Evolutionary conservation across 106 monocot genomes (phyloP).

Genomic region (Dioscorea dumetorum): DNA sequence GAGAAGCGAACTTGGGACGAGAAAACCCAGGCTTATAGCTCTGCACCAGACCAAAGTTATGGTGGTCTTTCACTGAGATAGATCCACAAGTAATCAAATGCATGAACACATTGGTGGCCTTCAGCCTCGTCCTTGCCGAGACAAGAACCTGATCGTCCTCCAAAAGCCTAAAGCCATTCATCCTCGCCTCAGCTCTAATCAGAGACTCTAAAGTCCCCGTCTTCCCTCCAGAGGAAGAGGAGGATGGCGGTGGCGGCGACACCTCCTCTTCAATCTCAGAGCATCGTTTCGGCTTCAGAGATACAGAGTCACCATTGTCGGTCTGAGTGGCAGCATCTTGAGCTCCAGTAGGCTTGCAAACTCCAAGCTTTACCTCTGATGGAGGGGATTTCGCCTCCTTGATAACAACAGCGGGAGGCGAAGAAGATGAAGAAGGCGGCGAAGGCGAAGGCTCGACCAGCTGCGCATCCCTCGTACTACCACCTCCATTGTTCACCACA

Average conservation of each 20-base stretch:
- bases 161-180: constrained; percentile 33
- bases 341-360: constrained; percentile 21
- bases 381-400: constrained; percentile 23
- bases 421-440: constrained; percentile 30
- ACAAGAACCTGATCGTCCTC: constrained; percentile 41
- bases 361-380: constrained; percentile 14
- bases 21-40: constrained; percentile 44
- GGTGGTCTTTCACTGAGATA: constrained; percentile 55
- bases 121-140: constrained; percentile 29
- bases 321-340: constrained; percentile 62
- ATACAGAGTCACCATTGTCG: constrained; percentile 24
- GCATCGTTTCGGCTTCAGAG: neutral
- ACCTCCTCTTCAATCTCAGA: constrained; percentile 16
- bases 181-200: constrained; percentile 37
- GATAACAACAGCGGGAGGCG: constrained; percentile 9
- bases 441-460: constrained; percentile 8
- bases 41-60: constrained; percentile 35
- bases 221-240: constrained; percentile 29
- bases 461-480: constrained; percentile 17
- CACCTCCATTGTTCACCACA: constrained; percentile 17
- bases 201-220: constrained; percentile 63
- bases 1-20: constrained; percentile 35
- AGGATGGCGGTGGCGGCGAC: constrained; percentile 20
- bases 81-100: constrained; percentile 73
- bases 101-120: constrained; percentile 46